Evolutionary conservation across 768 basidiomycete genomes (phyloP).

Genomic region (Mrakia gelida): DNA sequence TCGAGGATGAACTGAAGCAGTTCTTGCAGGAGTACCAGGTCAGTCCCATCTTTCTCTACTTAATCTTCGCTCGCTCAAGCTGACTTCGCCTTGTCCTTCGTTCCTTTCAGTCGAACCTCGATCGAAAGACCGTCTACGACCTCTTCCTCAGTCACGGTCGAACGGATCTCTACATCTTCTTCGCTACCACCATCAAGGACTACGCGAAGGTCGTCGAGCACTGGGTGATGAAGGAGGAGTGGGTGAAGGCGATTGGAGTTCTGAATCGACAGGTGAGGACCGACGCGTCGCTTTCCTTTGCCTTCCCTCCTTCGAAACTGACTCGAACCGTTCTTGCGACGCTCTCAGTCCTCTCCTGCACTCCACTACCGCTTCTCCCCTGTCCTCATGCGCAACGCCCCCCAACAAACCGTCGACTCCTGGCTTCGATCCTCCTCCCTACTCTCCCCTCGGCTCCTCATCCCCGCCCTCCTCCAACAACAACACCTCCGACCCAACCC

Average conservation of each 20-base stretch:
- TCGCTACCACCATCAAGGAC: constrained; percentile 76
- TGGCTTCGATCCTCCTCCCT: constrained; percentile 80
- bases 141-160: constrained; percentile 90
- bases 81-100: not conserved
- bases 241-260: constrained; percentile 83
- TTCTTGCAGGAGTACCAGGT: constrained; percentile 96
- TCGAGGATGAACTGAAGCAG: constrained; percentile 88
- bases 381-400: constrained; percentile 75
- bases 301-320: not conserved
- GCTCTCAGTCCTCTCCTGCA: constrained; percentile 67
- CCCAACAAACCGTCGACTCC: constrained; percentile 85
- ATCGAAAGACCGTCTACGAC: constrained; percentile 80
- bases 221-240: constrained; percentile 87
- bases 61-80: not conserved
- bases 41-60: constrained; percentile 25
- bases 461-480: constrained; percentile 66
- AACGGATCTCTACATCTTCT: constrained; percentile 86
- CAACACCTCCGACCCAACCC: constrained; percentile 1
- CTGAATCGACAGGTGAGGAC: constrained; percentile 74
- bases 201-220: constrained; percentile 79
- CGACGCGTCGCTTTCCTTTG: not conserved
- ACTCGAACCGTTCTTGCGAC: not conserved
- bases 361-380: constrained; percentile 91
- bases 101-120: constrained; percentile 66
- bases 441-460: constrained; percentile 78